Evolutionary conservation across 1,284 basidiomycete genomes (phyloP).

Genomic region (Agaricales sp.): DNA sequence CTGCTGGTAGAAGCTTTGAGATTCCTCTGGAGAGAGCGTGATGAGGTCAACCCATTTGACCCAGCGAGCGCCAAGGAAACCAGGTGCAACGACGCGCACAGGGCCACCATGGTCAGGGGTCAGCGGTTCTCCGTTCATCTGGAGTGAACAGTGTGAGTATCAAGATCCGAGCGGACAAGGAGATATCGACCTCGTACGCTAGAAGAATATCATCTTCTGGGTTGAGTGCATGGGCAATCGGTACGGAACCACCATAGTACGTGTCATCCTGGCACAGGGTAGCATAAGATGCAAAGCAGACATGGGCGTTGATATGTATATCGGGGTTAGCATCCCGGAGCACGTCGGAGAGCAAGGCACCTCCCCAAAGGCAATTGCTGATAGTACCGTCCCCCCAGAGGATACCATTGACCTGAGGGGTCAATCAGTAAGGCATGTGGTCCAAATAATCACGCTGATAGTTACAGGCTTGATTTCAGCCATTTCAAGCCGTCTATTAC

Average conservation of each 20-base stretch:
- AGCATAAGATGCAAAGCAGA: slow-evolving; percentile 52
- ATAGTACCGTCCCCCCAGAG: slow-evolving; percentile 55
- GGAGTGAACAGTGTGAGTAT: slow-evolving; percentile 5
- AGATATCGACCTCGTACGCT: slow-evolving; percentile 45
- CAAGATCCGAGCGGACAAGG: background rate
- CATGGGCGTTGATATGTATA: slow-evolving; percentile 28
- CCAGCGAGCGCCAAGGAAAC: slow-evolving; percentile 65
- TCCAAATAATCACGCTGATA: slow-evolving; percentile 7
- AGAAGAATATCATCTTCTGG: slow-evolving; percentile 41
- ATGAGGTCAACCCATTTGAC: slow-evolving; percentile 71
- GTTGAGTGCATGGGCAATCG: slow-evolving; percentile 37
- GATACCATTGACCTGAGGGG: slow-evolving; percentile 15
- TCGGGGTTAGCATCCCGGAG: slow-evolving; percentile 33
- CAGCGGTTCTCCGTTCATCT: slow-evolving; percentile 61
- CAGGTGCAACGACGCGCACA: slow-evolving; percentile 60
- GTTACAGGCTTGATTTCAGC: slow-evolving; percentile 40
- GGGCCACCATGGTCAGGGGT: slow-evolving; percentile 60
- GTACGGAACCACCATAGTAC: slow-evolving; percentile 52
- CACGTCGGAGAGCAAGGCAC: slow-evolving; percentile 43
- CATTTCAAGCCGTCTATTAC: slow-evolving; percentile 60
- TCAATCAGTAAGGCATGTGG: slow-evolving; percentile 17
- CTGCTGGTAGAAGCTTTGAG: slow-evolving; percentile 58
- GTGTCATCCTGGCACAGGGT: slow-evolving; percentile 50
- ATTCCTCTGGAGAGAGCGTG: slow-evolving; percentile 39
- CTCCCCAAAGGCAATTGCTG: slow-evolving; percentile 52